phyloP scores from a whole-genome alignment of 805 yeast genomes.

The Babjeviella inositovora region DNA sequence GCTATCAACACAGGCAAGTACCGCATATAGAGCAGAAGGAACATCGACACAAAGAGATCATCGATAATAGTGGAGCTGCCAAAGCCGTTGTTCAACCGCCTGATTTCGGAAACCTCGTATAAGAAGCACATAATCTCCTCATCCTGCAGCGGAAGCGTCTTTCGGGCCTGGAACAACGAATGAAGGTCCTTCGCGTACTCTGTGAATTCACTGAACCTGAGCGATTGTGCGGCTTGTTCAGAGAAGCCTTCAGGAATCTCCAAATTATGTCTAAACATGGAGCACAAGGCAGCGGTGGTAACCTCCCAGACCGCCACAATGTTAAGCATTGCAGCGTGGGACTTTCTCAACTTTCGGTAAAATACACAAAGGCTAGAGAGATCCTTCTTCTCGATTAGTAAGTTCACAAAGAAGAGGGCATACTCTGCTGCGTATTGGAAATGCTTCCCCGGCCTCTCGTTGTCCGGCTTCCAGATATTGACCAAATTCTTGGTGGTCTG shows the following conservation, averaged over 20 bases:
- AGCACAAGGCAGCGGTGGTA: conserved; percentile 33
- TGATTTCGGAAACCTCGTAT: conserved; percentile 37
- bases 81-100: conserved; percentile 65
- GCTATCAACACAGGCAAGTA: no score
- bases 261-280: conserved; percentile 27
- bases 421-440: conserved; percentile 65
- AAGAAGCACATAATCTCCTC: conserved; percentile 24
- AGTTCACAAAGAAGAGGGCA: conserved; percentile 40
- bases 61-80: conserved; percentile 67
- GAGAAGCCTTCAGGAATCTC: conserved; percentile 26
- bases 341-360: conserved; percentile 61
- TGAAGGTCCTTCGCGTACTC: conserved; percentile 15
- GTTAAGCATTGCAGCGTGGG: conserved; percentile 61
- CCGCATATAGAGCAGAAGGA: conserved; percentile 31
- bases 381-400: conserved; percentile 38
- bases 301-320: conserved; percentile 53
- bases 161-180: conserved; percentile 6
- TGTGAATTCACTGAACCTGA: conserved; percentile 25
- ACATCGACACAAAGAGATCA: conserved; percentile 52
- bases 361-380: conserved; percentile 40
- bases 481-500: conserved; percentile 57
- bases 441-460: conserved; percentile 87
- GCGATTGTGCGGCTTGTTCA: conserved; percentile 29
- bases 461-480: conserved; percentile 86
- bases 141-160: no score